These are phyloP conservation scores for Suillus placidus DNA, from an alignment of 768 basidiomycete genomes.

Conservation along the genomic window DNA sequence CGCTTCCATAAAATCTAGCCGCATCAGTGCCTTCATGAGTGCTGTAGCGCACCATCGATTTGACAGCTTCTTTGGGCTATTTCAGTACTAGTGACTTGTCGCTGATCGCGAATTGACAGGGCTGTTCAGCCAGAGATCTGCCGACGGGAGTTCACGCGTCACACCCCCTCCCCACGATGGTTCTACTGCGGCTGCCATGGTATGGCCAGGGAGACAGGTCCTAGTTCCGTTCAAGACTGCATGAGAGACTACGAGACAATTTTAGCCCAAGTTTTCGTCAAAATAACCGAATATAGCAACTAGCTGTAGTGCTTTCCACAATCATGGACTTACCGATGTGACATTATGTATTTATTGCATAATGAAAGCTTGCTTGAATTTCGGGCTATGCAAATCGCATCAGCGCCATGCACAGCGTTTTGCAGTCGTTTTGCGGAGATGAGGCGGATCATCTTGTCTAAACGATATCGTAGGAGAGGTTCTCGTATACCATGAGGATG, in stretches of 20 bases:
- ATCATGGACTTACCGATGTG: not conserved
- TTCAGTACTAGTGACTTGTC: not conserved
- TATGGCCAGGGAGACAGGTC: not conserved
- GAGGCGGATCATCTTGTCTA: not conserved
- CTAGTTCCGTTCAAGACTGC: not conserved
- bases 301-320: not conserved
- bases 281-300: not conserved
- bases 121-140: not conserved
- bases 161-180: not conserved
- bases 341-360: not conserved
- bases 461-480: not conserved
- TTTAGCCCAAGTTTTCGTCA: not conserved
- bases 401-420: not conserved
- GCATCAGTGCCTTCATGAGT: slow-evolving; percentile 4
- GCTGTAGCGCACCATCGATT: not conserved
- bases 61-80: not conserved
- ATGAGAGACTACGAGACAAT: slow-evolving; percentile 1
- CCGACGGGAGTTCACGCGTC: not conserved
- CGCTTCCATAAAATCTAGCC: not conserved
- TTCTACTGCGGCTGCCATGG: not conserved
- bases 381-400: not conserved
- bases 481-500: no score
- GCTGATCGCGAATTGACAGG: slow-evolving; percentile 4
- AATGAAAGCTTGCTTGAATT: not conserved
- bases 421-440: not conserved